Conservation (phyloP, 2,329 filamentous ascomycete genomes). For the Venturia effusa region DNA sequence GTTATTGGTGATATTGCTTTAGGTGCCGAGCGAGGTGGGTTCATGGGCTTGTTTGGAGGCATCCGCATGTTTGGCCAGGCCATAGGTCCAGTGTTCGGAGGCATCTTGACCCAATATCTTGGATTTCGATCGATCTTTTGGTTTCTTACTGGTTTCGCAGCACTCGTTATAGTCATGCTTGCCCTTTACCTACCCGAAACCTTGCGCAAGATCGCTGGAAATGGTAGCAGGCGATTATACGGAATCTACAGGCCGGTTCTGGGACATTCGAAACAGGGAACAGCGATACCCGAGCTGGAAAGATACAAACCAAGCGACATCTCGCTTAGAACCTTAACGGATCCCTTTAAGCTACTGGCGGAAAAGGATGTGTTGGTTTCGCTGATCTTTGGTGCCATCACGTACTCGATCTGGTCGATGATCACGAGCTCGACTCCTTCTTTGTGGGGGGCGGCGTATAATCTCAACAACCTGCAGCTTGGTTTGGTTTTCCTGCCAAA, state of each 20-base stretch:
- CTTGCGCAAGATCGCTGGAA: slow-evolving; percentile 27
- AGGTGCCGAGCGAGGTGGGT: slow-evolving; percentile 22
- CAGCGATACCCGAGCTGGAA: slow-evolving; percentile 1
- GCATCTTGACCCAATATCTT: slow-evolving; percentile 23
- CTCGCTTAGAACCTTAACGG: slow-evolving; percentile 24
- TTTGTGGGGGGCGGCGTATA: slow-evolving; percentile 28
- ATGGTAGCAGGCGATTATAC: slow-evolving; percentile 27
- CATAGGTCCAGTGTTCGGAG: slow-evolving; percentile 24
- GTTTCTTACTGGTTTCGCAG: slow-evolving; percentile 29
- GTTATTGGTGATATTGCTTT: slow-evolving; percentile 25
- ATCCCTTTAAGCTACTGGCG: slow-evolving; percentile 30
- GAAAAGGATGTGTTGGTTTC: slow-evolving; percentile 38
- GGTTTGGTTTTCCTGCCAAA: slow-evolving; percentile 33
- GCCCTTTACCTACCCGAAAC: slow-evolving; percentile 31
- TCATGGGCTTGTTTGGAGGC: slow-evolving; percentile 21
- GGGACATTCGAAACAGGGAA: not conserved
- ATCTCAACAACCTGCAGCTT: slow-evolving; percentile 28
- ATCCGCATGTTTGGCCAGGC: slow-evolving; percentile 17
- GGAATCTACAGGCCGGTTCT: slow-evolving; percentile 32
- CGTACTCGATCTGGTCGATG: slow-evolving; percentile 40
- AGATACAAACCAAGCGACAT: slow-evolving; percentile 17
- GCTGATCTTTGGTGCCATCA: slow-evolving; percentile 32
- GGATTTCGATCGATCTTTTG: slow-evolving; percentile 31
- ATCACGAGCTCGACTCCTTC: slow-evolving; percentile 34
- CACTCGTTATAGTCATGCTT: slow-evolving; percentile 24